Evolutionary conservation across 2,329 filamentous ascomycete species (phyloP).

Genomic region (Aspergillus fumigatiaffinis): DNA sequence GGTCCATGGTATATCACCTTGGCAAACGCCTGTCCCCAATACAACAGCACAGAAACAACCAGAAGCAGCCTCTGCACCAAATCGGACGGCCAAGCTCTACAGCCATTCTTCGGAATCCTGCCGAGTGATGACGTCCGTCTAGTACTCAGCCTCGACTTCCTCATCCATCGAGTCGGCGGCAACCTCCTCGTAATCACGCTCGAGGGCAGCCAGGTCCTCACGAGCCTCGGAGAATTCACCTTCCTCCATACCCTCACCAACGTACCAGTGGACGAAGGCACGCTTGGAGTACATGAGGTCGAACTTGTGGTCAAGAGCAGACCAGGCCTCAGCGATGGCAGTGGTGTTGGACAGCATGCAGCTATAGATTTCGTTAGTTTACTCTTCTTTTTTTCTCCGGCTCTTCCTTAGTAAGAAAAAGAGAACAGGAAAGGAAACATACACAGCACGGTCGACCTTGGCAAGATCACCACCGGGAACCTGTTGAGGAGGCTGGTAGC

Average conservation of each 20-base stretch:
- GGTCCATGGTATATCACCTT: slow-evolving; percentile 19
- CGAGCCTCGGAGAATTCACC: slow-evolving; percentile 99
- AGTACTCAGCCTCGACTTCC: slow-evolving; percentile 90
- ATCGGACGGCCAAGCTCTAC: slow-evolving; percentile 1
- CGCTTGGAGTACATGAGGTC: slow-evolving; percentile 99
- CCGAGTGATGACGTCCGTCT: slow-evolving; percentile 39
- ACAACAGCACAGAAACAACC: slow-evolving; percentile 18
- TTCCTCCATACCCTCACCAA: slow-evolving; percentile 99
- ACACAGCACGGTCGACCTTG: slow-evolving; percentile 97
- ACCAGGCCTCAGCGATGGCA: slow-evolving; percentile 97
- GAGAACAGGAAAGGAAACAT: slow-evolving; percentile 46
- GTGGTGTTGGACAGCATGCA: slow-evolving; percentile 97
- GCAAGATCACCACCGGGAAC: slow-evolving; percentile 96
- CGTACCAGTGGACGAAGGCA: slow-evolving; percentile 99
- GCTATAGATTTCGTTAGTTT: slow-evolving; percentile 39
- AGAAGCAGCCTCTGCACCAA: slow-evolving; percentile 9
- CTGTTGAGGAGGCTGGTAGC: slow-evolving; percentile 95
- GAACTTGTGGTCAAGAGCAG: slow-evolving; percentile 93
- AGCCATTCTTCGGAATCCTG: slow-evolving; percentile 10
- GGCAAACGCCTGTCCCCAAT: slow-evolving; percentile 22
- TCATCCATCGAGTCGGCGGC: slow-evolving; percentile 88
- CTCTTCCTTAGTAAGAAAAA: background rate
- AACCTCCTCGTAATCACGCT: slow-evolving; percentile 99
- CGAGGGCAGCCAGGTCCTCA: slow-evolving; percentile 94
- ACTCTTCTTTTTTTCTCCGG: background rate